Evolutionary conservation across 441 rosid species (phyloP).

Genomic region (Populus tomentosa): DNA sequence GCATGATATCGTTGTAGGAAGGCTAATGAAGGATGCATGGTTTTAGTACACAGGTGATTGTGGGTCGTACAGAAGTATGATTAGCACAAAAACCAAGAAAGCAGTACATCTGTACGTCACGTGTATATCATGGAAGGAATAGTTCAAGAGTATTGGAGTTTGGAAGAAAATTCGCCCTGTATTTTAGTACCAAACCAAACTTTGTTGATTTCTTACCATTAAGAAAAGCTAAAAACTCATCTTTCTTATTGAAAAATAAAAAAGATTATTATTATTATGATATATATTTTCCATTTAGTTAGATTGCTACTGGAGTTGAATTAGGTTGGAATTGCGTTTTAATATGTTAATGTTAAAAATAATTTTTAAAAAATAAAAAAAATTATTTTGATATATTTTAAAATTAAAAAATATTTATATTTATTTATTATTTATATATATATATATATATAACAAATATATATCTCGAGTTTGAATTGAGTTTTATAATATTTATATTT

Average conservation of each 20-base stretch:
- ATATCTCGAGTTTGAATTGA: too few species aligned
- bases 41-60: background rate
- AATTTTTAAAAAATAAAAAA: too few species aligned
- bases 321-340: too few species aligned
- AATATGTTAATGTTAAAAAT: too few species aligned
- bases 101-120: background rate
- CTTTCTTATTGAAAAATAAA: background rate
- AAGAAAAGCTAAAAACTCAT: background rate
- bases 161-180: background rate
- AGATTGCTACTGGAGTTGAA: too few species aligned
- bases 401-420: too few species aligned
- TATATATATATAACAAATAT: too few species aligned
- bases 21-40: background rate
- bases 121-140: background rate
- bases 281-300: too few species aligned
- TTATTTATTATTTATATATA: too few species aligned
- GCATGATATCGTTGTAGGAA: background rate
- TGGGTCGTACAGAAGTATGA: background rate
- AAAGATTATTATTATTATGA: too few species aligned
- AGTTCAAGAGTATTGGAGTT: background rate
- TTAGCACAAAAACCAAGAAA: background rate
- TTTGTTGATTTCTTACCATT: background rate
- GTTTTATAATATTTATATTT: too few species aligned
- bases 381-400: too few species aligned
- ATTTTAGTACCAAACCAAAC: background rate